These are phyloP conservation scores for Cystoderma amianthinum DNA, from an alignment of 768 basidiomycete genomes.

Conservation along the genomic window DNA sequence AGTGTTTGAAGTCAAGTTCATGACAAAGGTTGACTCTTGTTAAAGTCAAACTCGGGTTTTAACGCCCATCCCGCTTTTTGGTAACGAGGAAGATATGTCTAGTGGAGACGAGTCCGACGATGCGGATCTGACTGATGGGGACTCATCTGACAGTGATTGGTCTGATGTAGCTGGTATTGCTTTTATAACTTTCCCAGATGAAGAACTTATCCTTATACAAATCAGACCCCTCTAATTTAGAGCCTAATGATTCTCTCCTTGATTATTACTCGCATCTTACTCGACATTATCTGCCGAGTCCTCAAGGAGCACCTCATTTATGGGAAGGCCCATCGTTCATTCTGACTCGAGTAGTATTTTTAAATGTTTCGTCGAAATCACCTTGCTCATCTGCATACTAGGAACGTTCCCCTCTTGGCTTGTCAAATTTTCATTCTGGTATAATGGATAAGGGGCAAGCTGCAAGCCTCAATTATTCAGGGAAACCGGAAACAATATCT, in stretches of 20 bases:
- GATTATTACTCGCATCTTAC: slow-evolving; percentile 41
- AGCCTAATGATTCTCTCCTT: slow-evolving; percentile 20
- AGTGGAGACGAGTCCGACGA: slow-evolving; percentile 80
- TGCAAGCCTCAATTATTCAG: not conserved
- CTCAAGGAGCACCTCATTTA: slow-evolving; percentile 22
- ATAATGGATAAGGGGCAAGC: too few relatives aligned
- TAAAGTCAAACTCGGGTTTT: slow-evolving; percentile 46
- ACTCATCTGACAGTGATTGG: slow-evolving; percentile 42
- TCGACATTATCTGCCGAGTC: slow-evolving; percentile 36
- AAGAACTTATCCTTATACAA: slow-evolving; percentile 5
- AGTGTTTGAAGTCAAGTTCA: slow-evolving; percentile 18
- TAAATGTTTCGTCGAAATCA: not conserved
- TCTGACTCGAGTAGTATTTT: slow-evolving; percentile 30
- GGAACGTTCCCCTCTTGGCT: too few relatives aligned
- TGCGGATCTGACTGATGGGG: slow-evolving; percentile 55
- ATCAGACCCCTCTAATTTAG: slow-evolving; percentile 7
- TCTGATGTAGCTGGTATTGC: slow-evolving; percentile 35
- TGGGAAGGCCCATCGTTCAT: slow-evolving; percentile 46
- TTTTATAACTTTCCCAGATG: not conserved
- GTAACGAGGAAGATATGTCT: slow-evolving; percentile 42
- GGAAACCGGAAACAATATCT: not conserved
- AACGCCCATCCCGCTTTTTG: slow-evolving; percentile 26
- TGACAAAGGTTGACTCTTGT: not conserved
- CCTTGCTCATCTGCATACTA: too few relatives aligned
- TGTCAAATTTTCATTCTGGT: too few relatives aligned